phyloP scores from a whole-genome alignment of 148 eudicot species.

The Fagopyrum tataricum region DNA sequence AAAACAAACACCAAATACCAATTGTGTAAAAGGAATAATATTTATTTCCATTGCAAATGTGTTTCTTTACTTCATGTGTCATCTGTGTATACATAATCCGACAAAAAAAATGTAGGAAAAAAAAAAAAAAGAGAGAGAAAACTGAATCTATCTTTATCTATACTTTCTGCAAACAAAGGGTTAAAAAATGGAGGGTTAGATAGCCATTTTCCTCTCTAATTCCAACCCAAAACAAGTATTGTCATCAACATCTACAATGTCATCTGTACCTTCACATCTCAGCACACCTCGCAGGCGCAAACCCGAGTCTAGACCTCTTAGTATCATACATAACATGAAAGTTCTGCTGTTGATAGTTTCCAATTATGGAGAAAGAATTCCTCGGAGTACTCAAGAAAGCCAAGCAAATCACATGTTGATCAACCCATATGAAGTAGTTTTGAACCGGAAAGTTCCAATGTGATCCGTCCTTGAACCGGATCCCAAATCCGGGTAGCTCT shows the following conservation, averaged over 20 bases:
- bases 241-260: background rate
- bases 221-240: background rate
- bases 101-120: constrained; percentile 4
- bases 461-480: constrained; percentile 70
- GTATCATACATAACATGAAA: constrained; percentile 84
- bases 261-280: constrained; percentile 29
- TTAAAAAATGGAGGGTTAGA: constrained; percentile 11
- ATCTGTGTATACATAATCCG: constrained; percentile 2
- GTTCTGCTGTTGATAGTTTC: constrained; percentile 95
- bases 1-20: background rate
- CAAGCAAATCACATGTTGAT: constrained; percentile 64
- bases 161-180: background rate
- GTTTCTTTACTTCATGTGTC: background rate
- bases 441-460: constrained; percentile 77
- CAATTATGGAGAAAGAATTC: constrained; percentile 68
- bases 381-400: constrained; percentile 62
- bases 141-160: background rate
- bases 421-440: constrained; percentile 78
- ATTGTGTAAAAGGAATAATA: background rate
- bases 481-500: constrained; percentile 60
- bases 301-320: constrained; percentile 77
- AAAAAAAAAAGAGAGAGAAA: background rate
- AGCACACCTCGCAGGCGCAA: constrained; percentile 74
- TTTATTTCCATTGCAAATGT: constrained; percentile 5
- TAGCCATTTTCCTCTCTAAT: background rate